These are phyloP conservation scores for Mimosa pudica DNA, from an alignment of 306 rosid genomes.

Conservation along the genomic window DNA sequence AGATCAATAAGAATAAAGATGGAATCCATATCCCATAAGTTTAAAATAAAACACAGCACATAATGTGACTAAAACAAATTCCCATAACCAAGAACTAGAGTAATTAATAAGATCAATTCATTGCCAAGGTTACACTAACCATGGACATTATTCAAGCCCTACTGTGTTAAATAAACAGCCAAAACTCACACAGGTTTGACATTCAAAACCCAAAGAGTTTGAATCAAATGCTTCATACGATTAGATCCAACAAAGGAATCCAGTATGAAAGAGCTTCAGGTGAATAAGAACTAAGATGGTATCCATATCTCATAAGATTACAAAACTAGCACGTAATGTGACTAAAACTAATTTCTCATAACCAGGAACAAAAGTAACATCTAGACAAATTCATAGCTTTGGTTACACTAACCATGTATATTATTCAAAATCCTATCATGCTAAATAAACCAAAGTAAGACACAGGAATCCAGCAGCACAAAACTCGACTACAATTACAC, in stretches of 20 bases:
- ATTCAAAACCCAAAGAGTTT: background rate
- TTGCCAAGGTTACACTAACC: background rate
- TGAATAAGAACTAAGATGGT: no score
- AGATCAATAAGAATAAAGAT: background rate
- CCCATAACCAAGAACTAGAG: background rate
- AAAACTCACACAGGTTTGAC: background rate
- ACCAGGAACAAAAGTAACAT: no score
- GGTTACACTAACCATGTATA: background rate
- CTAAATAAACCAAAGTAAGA: background rate
- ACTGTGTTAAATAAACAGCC: background rate
- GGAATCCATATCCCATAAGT: background rate
- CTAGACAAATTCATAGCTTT: background rate
- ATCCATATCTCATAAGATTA: no score
- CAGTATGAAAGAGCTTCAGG: background rate
- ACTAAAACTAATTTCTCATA: no score
- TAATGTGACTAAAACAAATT: background rate
- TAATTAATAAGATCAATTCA: background rate
- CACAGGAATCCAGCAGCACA: background rate
- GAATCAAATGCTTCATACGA: background rate
- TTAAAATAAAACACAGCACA: background rate
- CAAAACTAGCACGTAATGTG: no score
- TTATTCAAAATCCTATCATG: slow-evolving; percentile 19
- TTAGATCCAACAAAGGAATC: slow-evolving; percentile 6
- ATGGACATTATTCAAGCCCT: slow-evolving; percentile 6
- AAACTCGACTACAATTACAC: background rate